These are phyloP conservation scores for Beta vulgaris DNA, from an alignment of 148 eudicot species.

Conservation along the genomic window DNA sequence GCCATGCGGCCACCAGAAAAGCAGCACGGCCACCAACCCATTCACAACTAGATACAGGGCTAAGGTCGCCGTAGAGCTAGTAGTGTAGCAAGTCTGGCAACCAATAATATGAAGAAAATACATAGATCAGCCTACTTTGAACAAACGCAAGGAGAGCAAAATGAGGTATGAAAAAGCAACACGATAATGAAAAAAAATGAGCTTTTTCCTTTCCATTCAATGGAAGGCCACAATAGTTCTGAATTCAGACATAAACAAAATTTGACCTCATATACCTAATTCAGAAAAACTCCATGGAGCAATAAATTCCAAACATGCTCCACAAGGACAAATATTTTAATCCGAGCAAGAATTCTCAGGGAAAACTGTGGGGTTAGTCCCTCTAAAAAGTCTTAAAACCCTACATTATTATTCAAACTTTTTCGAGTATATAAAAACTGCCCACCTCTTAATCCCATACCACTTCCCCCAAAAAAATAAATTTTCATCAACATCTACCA, in stretches of 20 bases:
- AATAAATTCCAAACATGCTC: slow-evolving; percentile 15
- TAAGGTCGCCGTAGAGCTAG: too few relatives aligned
- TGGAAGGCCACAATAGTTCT: slow-evolving; percentile 24
- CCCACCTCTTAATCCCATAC: slow-evolving; percentile 12
- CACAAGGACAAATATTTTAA: slow-evolving; percentile 12
- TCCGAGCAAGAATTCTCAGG: slow-evolving; percentile 29
- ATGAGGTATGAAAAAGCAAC: background rate
- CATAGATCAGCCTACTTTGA: background rate
- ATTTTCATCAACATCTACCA: slow-evolving; percentile 51
- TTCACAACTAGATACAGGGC: too few relatives aligned
- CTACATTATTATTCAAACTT: slow-evolving; percentile 31
- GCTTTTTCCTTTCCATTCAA: slow-evolving; percentile 13
- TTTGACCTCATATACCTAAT: slow-evolving; percentile 20
- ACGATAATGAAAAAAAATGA: background rate
- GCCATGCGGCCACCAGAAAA: too few relatives aligned
- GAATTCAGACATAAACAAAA: slow-evolving; percentile 18
- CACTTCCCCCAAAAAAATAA: slow-evolving; percentile 17
- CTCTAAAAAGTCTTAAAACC: slow-evolving; percentile 25
- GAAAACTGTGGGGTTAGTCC: slow-evolving; percentile 37
- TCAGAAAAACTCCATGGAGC: slow-evolving; percentile 10
- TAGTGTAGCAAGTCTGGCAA: too few relatives aligned
- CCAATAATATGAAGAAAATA: too few relatives aligned
- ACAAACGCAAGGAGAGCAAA: background rate
- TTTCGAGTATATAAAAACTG: slow-evolving; percentile 12
- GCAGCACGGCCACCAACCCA: too few relatives aligned